Conservation (phyloP, 139 green algal species). For the Coccomyxa sp. region DNA sequence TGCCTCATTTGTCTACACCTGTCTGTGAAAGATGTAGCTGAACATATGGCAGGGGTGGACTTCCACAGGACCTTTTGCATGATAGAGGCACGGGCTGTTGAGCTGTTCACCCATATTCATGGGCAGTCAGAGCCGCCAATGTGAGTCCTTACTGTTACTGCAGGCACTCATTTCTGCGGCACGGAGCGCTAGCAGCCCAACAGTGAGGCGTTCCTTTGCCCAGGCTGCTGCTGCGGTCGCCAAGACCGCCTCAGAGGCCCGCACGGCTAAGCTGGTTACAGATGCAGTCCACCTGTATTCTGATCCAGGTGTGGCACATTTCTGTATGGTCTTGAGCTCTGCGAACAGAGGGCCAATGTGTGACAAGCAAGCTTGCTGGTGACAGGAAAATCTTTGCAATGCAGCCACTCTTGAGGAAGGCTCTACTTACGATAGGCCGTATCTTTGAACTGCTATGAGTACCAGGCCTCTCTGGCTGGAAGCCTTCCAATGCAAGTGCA, state of each 20-base stretch:
- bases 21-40: background rate
- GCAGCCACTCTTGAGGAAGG: background rate
- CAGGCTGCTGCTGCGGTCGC: constrained; percentile 51
- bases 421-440: background rate
- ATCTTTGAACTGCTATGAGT: background rate
- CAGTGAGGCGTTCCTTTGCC: constrained; percentile 65
- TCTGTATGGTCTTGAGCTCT: background rate
- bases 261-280: constrained; percentile 51
- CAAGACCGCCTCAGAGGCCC: constrained; percentile 43
- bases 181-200: constrained; percentile 49
- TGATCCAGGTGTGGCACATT: constrained; percentile 7
- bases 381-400: background rate
- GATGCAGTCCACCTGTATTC: constrained; percentile 47
- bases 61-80: background rate
- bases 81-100: no score
- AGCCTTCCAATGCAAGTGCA: background rate
- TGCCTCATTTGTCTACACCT: background rate
- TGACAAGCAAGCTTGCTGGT: background rate
- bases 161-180: constrained; percentile 31
- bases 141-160: background rate
- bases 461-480: background rate
- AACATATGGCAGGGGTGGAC: background rate
- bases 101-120: no score
- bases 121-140: background rate
- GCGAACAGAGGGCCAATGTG: background rate